Evolutionary conservation across 2,329 filamentous ascomycete species (phyloP), one percentile per base, ranked within the genome.

Genomic region (Rutstroemia sp.): DNA sequence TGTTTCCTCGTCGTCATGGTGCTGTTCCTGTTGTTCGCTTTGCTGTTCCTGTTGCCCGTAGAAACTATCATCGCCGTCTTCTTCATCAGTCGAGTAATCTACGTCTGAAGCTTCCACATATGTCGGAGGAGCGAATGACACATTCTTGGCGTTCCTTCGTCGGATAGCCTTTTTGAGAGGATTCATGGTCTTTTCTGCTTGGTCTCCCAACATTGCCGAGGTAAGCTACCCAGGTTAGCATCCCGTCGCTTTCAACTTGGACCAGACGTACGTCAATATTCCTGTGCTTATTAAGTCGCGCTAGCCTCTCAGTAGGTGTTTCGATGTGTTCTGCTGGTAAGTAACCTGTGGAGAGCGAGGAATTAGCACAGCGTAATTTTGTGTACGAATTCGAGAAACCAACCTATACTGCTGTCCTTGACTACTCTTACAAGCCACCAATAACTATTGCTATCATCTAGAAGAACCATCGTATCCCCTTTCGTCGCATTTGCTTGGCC

Each of bases 391-490:
- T 19, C 30, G 41, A 50, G 25, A 21, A 21, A 65, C 75, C 57
- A 71, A 85, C 80, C 83, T 72, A 99, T 99, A 70, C 91, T 97
- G 71, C 89, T 95, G 73, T 99, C 94, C 72, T 97, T 97, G 53
- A 97, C 92, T 47, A 99, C 89, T 62, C 92, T 82, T 14, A 99
- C 94, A 59, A 99, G 82, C 94, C 94, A 99, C 94, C 94, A 99
- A 72, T 99, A 99, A 74, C 92, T 97, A 75, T 99, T 99, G 75
- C 91, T 97, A 68, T 99, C 94, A 69, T 99, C 94, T 21, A 99
- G 81, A 62, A 99, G 78, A 54, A 97, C 92, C 94, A 99, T 99
- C 14, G 92, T 97, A 69, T 99, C 94, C 52, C 94, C 94, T 74
- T 99, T 99, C 37, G 90, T 95, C 58, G 94, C 94, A 76, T 97